Evolutionary conservation across 352 stramenopile genomes (phyloP).

Genomic region (Pythium phragmiticola): DNA sequence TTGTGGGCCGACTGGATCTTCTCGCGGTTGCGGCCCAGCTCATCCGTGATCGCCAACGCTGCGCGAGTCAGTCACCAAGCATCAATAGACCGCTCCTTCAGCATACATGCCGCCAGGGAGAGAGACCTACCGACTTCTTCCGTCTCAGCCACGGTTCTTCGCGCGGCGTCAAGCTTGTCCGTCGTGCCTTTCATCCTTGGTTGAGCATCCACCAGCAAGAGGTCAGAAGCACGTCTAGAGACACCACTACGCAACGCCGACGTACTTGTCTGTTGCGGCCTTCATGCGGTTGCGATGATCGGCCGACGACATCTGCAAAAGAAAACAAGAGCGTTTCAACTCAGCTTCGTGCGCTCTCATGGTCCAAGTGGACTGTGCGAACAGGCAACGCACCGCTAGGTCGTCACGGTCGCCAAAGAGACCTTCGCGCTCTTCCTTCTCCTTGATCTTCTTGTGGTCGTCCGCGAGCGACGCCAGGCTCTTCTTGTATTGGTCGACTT

Average conservation of each 20-base stretch:
- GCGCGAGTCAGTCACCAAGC: neutral
- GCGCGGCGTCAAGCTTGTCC: slow-evolving; percentile 72
- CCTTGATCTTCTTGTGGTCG: slow-evolving; percentile 79
- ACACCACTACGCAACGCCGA: neutral
- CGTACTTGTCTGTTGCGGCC: slow-evolving; percentile 78
- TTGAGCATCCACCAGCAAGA: neutral
- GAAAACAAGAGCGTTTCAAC: neutral
- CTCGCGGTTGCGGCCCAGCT: slow-evolving; percentile 80
- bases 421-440: slow-evolving; percentile 81
- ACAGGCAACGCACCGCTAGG: slow-evolving; percentile 40
- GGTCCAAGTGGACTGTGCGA: too few relatives aligned
- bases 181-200: slow-evolving; percentile 82
- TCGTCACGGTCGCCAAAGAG: slow-evolving; percentile 80
- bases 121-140: slow-evolving; percentile 77
- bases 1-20: slow-evolving; percentile 82
- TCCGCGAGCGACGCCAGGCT: slow-evolving; percentile 77
- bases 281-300: slow-evolving; percentile 81
- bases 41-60: slow-evolving; percentile 80
- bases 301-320: slow-evolving; percentile 46
- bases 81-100: neutral
- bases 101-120: neutral
- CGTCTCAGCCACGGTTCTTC: slow-evolving; percentile 80
- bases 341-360: neutral
- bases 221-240: too few relatives aligned
- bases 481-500: slow-evolving; percentile 90